phyloP scores from a whole-genome alignment of 1,139 yeast species.

The Saccharomyces pastorianus region DNA sequence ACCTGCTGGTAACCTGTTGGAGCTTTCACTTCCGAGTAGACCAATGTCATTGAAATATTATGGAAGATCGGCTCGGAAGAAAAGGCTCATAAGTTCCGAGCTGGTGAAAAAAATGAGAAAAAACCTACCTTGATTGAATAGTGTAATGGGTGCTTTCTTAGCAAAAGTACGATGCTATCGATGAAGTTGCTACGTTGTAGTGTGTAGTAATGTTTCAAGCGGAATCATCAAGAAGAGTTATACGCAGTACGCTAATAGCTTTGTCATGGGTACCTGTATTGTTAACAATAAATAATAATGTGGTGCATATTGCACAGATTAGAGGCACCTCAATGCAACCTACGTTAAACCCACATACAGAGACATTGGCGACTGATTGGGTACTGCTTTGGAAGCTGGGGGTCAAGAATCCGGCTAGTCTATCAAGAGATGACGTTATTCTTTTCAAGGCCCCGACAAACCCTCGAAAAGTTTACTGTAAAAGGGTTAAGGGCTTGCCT shows the following conservation, averaged over 20 bases:
- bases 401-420: conserved; percentile 39
- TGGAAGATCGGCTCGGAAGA: neutral
- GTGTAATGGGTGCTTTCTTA: neutral
- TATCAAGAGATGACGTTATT: conserved; percentile 63
- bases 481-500: conserved; percentile 66
- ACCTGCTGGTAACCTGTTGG: neutral
- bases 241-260: neutral
- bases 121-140: neutral
- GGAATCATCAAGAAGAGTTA: neutral
- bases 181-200: neutral
- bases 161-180: neutral
- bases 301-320: conserved; percentile 66
- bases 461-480: conserved; percentile 66
- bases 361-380: conserved; percentile 41
- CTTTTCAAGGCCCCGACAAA: conserved; percentile 71
- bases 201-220: neutral
- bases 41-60: neutral
- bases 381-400: conserved; percentile 64
- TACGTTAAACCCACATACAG: conserved; percentile 65
- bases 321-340: conserved; percentile 88
- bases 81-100: neutral
- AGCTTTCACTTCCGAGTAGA: neutral
- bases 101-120: neutral
- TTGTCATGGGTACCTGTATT: conserved; percentile 71
- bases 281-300: conserved; percentile 61